phyloP scores from a whole-genome alignment of 257 asterid species.

The Penstemon eatonii region DNA sequence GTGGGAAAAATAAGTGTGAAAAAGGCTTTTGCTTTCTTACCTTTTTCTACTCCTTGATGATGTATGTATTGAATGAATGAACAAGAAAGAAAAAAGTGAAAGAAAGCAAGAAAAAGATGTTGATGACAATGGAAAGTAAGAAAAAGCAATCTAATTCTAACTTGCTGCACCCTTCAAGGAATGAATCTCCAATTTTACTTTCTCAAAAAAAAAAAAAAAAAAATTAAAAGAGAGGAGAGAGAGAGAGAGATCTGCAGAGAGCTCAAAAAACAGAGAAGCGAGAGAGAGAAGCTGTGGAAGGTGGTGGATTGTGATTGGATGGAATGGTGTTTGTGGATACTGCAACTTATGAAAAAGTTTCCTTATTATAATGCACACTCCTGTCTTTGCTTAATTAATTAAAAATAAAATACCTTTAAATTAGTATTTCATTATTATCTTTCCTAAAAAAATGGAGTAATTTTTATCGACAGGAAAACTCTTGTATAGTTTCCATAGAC shows the following conservation, averaged over 20 bases:
- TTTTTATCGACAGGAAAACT: too few relatives aligned
- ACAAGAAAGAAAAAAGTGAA: slow-evolving; percentile 26
- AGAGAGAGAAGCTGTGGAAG: slow-evolving; percentile 17
- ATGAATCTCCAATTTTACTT: slow-evolving; percentile 4
- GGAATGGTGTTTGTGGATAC: slow-evolving; percentile 70
- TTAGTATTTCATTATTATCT: too few relatives aligned
- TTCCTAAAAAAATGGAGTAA: too few relatives aligned
- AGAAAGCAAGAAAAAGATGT: slow-evolving; percentile 34
- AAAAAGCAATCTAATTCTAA: slow-evolving; percentile 50
- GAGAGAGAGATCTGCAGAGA: slow-evolving; percentile 35
- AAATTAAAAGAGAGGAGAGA: background rate
- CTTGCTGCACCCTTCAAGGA: background rate
- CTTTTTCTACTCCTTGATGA: slow-evolving; percentile 35
- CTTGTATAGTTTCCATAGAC: too few relatives aligned
- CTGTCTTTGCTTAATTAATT: slow-evolving; percentile 26
- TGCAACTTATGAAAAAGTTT: slow-evolving; percentile 49
- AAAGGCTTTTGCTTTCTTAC: slow-evolving; percentile 49
- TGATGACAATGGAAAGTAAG: slow-evolving; percentile 34
- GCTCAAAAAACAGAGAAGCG: slow-evolving; percentile 28
- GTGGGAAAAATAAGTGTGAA: slow-evolving; percentile 37
- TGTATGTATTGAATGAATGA: slow-evolving; percentile 23
- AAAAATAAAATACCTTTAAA: background rate
- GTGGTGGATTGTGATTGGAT: slow-evolving; percentile 81
- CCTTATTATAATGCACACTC: slow-evolving; percentile 39
- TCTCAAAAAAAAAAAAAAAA: slow-evolving; percentile 17